Evolutionary conservation across 1,139 yeast species (phyloP), one percentile per base, ranked within the genome.

Genomic region (Diutina sp.): DNA sequence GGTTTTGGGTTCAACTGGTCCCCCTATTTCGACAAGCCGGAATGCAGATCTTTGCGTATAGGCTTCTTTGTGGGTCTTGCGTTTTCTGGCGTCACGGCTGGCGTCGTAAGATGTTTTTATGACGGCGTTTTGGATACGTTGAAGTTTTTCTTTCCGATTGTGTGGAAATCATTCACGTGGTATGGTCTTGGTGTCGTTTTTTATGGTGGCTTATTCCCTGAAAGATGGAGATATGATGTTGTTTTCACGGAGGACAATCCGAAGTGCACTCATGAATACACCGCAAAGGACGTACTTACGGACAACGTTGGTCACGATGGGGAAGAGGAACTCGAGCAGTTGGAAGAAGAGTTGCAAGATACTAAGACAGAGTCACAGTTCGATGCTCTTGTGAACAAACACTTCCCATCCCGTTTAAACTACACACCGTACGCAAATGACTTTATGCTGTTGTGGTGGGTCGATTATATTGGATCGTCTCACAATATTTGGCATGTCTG

Each of bases 401-500:
- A 85, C 66, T 83, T 86, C 65, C 81, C 83, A 51, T 72, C 72
- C 51, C 58, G 68, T 16, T 90, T 89, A 3, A 66, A 65, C 0
- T 60, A 63, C 29, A 76, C 84, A 0, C 74, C 76, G 7, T 72
- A 74, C 61, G 68, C 69, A 51, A 66, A 69, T 45, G 82, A 72
- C 61, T 84, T 84, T 69, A 72, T 74, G 64, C 86, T 88, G 38
- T 76, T 84, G 65, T 93, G 86, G 95, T 90, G 96, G 93, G 85
- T 85, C 9, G 95, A 87, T 64, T 87, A 86, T 67, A 69, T 78
- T 35, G 76, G 84, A 59, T 79, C 83, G 46, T 89, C 97, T 55
- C 99, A 93, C 69, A 90, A 90, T 65, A 73, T 93, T 45, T 93
- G 99, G 99, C 99, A 93, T 70, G 69, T 90, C 18, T 89, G 88